A percentile compares a stretch with the other conserved stretches of the same genome.
Evolutionary conservation across 2,329 filamentous ascomycete genomes (phyloP).

Genomic region (Apiospora aurea): DNA sequence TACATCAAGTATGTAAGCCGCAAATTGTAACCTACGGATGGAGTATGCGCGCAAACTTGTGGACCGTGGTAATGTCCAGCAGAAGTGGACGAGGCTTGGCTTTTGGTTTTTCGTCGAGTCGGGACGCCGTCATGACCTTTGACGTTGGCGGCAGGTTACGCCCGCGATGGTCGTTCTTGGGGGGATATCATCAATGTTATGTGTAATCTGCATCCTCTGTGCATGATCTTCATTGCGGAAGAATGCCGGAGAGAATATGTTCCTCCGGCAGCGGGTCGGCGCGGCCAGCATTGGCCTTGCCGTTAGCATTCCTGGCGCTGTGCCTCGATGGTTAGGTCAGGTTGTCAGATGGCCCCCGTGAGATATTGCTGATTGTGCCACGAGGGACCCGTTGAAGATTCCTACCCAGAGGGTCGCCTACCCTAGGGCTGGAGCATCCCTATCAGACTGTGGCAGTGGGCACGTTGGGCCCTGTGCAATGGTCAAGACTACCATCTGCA

Average conservation of each 20-base stretch:
- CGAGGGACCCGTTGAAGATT: conserved; percentile 15
- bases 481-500: not conserved
- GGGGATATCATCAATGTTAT: not conserved
- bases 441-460: not conserved
- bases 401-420: not conserved
- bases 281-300: not conserved
- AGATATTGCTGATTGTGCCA: conserved; percentile 6
- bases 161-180: not conserved
- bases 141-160: not conserved
- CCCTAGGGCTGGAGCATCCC: not conserved
- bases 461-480: not conserved
- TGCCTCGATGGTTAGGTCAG: not conserved
- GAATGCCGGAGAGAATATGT: conserved; percentile 7
- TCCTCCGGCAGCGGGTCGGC: not conserved
- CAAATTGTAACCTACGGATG: not conserved
- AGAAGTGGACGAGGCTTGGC: not conserved
- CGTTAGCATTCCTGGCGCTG: not conserved
- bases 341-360: conserved; percentile 7
- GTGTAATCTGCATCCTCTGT: not conserved
- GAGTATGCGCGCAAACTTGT: conserved; percentile 8
- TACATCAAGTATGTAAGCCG: not conserved
- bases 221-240: not conserved
- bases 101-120: not conserved
- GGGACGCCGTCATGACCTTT: not conserved
- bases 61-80: not conserved